Evolutionary conservation across 345 rosid species (phyloP).

Genomic region (Murraya paniculata): DNA sequence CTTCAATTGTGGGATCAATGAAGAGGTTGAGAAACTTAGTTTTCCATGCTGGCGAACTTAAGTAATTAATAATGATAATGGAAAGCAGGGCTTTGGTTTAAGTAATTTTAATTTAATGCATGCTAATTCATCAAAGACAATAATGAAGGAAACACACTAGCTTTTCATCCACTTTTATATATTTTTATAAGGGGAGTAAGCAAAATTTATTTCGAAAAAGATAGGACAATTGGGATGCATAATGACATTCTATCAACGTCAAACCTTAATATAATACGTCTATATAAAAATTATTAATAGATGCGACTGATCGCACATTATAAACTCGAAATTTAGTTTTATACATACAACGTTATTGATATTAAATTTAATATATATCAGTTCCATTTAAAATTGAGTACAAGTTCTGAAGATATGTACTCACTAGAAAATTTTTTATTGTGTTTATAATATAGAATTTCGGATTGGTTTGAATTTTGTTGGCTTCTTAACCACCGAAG

Average conservation of each 20-base stretch:
- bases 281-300: too few species aligned
- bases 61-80: constrained; percentile 3
- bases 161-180: not conserved
- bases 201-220: not conserved
- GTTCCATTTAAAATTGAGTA: not conserved
- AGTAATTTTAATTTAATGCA: not conserved
- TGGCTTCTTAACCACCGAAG: constrained; percentile 6
- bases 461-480: not conserved
- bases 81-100: constrained; percentile 13
- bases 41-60: not conserved
- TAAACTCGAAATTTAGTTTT: too few species aligned
- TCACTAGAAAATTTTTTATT: not conserved
- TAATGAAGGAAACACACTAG: not conserved
- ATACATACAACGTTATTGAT: too few species aligned
- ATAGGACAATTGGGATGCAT: constrained; percentile 6
- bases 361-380: not conserved
- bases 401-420: not conserved
- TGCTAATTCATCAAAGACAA: constrained; percentile 5
- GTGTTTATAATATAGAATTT: not conserved
- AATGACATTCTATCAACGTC: constrained; percentile 12
- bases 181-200: too few species aligned
- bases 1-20: constrained; percentile 12
- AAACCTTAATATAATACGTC: not conserved
- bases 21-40: not conserved
- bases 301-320: too few species aligned